Base-by-base conservation (phyloP, 148 eudicot species). In the Cornus controversa region DNA sequence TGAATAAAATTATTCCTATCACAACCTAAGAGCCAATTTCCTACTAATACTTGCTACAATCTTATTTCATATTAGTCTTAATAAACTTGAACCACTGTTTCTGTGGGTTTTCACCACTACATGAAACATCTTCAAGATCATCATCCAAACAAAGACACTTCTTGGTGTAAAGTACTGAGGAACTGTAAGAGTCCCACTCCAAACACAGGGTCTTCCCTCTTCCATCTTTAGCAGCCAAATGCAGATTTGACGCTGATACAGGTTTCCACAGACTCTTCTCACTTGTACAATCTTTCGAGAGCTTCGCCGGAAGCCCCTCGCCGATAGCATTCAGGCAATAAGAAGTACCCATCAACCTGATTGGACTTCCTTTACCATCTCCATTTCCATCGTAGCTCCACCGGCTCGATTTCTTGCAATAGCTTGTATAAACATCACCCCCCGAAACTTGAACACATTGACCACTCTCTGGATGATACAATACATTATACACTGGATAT, bases 401-500 rank as follows among this genome's bases (percentile, higher is more conserved):
- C 11, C 26, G 64, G 16, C 60, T 68, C 64, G 70, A 36, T 18
- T 26, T 75, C 18, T 11, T 13, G 79, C 89, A 84, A 64, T 75
- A 54, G 14, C 53, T 22, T 18, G 69, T 42, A 20, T 28, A 18
- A 16, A 86, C n/a, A 24, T 22, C 16, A 20, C 24, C 14, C 60
- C 75, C 40, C 24, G 54, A 47, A 4, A 67, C 60, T 7, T 77
- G 64, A 11, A 78, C 84, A 66, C 89, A 86, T 14, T 69, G 80
- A 15, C 87, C 89, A 6, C 82, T 81, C 65, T 53, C 69, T 11
- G 89, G 89, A 54, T 86, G 89, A 60, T 72, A 84, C 78, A 86
- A 57, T 26, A 81, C 18, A 45, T 79, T 47, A n/a, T 60, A 71
- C 8, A 53, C 75, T 45, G 66, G 63, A 20, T 50, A 26, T 18